Percentiles rank a stretch among this genome's conserved stretches.
Conservation (phyloP, 2,329 filamentous ascomycete species). For the Colletotrichum scovillei region DNA sequence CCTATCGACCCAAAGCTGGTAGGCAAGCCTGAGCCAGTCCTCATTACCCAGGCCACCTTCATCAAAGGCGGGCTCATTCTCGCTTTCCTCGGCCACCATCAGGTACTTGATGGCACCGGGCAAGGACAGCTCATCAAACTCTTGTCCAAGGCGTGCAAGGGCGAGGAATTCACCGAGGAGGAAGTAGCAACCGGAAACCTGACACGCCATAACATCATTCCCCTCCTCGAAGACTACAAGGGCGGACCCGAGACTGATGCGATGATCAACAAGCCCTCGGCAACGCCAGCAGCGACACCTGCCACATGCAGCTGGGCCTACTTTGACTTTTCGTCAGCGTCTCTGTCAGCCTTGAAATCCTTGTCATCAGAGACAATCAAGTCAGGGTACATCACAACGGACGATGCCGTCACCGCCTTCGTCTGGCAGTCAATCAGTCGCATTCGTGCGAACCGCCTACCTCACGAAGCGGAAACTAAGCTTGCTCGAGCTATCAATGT, state of each 20-base stretch:
- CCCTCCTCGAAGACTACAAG: slow-evolving; percentile 51
- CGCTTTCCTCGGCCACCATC: slow-evolving; percentile 60
- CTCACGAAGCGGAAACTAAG: slow-evolving; percentile 4
- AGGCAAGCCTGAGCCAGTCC: neutral
- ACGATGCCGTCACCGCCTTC: slow-evolving; percentile 64
- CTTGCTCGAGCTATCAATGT: slow-evolving; percentile 62
- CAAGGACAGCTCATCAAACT: slow-evolving; percentile 58
- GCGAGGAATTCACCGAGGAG: slow-evolving; percentile 55
- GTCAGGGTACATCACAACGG: slow-evolving; percentile 59
- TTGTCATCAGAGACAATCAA: slow-evolving; percentile 44
- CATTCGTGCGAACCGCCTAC: slow-evolving; percentile 51
- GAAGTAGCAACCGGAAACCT: slow-evolving; percentile 58
- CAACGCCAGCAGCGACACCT: neutral
- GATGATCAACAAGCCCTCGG: neutral
- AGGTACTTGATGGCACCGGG: slow-evolving; percentile 62
- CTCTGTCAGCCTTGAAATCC: slow-evolving; percentile 54
- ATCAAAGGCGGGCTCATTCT: slow-evolving; percentile 61
- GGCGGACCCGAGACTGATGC: slow-evolving; percentile 46
- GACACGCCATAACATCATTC: slow-evolving; percentile 49
- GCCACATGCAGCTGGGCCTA: slow-evolving; percentile 50
- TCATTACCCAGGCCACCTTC: slow-evolving; percentile 29
- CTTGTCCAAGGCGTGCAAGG: slow-evolving; percentile 59
- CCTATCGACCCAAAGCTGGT: slow-evolving; percentile 3
- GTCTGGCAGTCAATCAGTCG: slow-evolving; percentile 59
- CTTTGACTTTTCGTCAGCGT: slow-evolving; percentile 53